Percentiles rank a stretch among this genome's conserved stretches.
Conservation (phyloP, 2,329 filamentous ascomycete species). For the Trichoderma sp. region DNA sequence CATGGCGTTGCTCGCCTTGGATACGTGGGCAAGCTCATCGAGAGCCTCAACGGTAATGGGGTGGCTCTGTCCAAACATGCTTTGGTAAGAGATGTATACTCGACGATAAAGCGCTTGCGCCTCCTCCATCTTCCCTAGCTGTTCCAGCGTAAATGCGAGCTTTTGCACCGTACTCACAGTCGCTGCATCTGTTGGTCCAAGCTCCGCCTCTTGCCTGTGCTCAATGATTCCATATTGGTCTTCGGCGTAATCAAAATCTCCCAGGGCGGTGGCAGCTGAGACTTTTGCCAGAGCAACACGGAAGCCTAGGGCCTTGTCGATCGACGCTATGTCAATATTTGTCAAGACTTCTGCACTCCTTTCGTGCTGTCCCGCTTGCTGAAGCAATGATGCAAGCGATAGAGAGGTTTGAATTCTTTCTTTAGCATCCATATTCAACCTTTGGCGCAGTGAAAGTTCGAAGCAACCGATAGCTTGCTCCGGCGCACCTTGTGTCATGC, state of each 20-base stretch:
- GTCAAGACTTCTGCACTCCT: slow-evolving; percentile 24
- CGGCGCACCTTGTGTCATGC: slow-evolving; percentile 28
- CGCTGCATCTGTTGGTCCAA: slow-evolving; percentile 25
- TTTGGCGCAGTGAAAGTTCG: slow-evolving; percentile 24
- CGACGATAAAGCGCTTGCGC: slow-evolving; percentile 27
- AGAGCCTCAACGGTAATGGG: slow-evolving; percentile 30
- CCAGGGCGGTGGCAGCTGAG: slow-evolving; percentile 24
- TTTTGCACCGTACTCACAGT: slow-evolving; percentile 28
- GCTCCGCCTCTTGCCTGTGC: slow-evolving; percentile 25
- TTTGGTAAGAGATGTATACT: slow-evolving; percentile 29
- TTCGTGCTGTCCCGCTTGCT: slow-evolving; percentile 22
- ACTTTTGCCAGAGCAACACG: slow-evolving; percentile 27
- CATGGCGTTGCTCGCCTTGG: slow-evolving; percentile 25
- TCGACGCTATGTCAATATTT: slow-evolving; percentile 24
- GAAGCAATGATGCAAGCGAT: slow-evolving; percentile 25
- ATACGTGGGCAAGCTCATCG: slow-evolving; percentile 28
- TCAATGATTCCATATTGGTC: slow-evolving; percentile 26
- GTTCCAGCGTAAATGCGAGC: slow-evolving; percentile 26
- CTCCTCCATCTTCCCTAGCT: slow-evolving; percentile 26
- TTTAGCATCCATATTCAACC: slow-evolving; percentile 17
- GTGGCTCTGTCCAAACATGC: slow-evolving; percentile 27
- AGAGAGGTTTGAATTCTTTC: slow-evolving; percentile 26
- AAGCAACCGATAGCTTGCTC: slow-evolving; percentile 30
- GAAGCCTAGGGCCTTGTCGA: slow-evolving; percentile 26
- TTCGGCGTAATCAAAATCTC: slow-evolving; percentile 24